phyloP scores from a whole-genome alignment of 495 filamentous ascomycete species.

The Penicillium roqueforti region DNA sequence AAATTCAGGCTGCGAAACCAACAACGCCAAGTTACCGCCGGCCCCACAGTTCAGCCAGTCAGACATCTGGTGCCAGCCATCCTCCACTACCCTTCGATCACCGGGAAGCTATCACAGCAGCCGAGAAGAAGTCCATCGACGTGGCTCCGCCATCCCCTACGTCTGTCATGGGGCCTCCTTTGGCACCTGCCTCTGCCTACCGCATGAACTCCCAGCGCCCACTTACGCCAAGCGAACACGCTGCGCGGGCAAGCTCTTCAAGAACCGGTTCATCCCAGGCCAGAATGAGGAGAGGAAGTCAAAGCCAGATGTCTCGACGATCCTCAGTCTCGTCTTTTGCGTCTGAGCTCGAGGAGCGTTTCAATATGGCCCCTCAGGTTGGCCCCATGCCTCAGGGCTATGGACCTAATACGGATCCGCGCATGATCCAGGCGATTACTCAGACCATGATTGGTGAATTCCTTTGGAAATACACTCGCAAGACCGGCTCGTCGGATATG shows the following conservation, averaged over 20 bases:
- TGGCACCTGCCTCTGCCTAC: constrained; percentile 77
- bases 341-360: constrained; percentile 86
- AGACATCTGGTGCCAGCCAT: constrained; percentile 43
- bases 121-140: constrained; percentile 54
- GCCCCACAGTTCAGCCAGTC: constrained; percentile 68
- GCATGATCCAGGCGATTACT: constrained; percentile 99
- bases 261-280: constrained; percentile 47
- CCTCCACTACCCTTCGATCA: constrained; percentile 82
- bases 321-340: constrained; percentile 94
- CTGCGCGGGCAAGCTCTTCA: constrained; percentile 50
- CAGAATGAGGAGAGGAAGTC: constrained; percentile 34
- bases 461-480: constrained; percentile 97
- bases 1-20: constrained; percentile 33
- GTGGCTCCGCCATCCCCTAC: constrained; percentile 39
- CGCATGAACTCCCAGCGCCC: constrained; percentile 54
- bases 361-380: constrained; percentile 65
- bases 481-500: constrained; percentile 77
- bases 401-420: constrained; percentile 69
- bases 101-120: constrained; percentile 78
- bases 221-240: constrained; percentile 60
- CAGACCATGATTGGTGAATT: constrained; percentile 99
- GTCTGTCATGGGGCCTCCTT: constrained; percentile 77
- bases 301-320: constrained; percentile 60
- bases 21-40: constrained; percentile 42
- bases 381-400: constrained; percentile 54